phyloP scores from a whole-genome alignment of 805 yeast genomes.

The Zygosaccharomyces bailii region DNA sequence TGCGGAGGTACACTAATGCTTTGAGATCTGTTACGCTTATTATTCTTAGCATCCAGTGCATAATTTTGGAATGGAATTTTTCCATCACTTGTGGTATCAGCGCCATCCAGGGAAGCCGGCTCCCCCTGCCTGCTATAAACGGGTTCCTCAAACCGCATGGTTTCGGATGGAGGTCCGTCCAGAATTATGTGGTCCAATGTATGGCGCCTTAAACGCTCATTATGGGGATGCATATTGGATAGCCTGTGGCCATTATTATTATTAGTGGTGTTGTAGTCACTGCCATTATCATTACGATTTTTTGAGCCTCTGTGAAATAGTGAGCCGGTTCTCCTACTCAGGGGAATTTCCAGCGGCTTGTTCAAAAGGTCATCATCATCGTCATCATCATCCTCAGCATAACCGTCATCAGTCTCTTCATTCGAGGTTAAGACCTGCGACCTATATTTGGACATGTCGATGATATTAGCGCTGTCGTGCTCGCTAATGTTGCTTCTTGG shows the following conservation, averaged over 20 bases:
- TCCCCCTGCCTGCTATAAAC: slow-evolving; percentile 1
- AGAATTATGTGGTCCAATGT: slow-evolving; percentile 12
- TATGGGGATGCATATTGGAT: neutral
- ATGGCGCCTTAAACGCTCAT: slow-evolving; percentile 5
- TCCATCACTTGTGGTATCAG: neutral
- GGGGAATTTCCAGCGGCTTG: slow-evolving; percentile 30
- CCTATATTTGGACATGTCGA: slow-evolving; percentile 14
- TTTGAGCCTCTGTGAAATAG: slow-evolving; percentile 18
- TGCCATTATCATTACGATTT: neutral
- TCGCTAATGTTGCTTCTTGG: slow-evolving; percentile 10
- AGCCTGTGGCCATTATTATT: slow-evolving; percentile 1
- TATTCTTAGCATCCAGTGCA: neutral
- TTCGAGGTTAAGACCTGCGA: slow-evolving; percentile 15
- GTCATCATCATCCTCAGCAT: slow-evolving; percentile 34
- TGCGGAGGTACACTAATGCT: slow-evolving; percentile 1
- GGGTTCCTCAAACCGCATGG: neutral
- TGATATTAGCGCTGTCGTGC: slow-evolving; percentile 14
- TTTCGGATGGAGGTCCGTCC: slow-evolving; percentile 1
- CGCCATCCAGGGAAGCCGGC: slow-evolving; percentile 4
- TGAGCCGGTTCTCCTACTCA: slow-evolving; percentile 20
- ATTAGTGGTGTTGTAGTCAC: neutral
- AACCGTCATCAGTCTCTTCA: slow-evolving; percentile 32
- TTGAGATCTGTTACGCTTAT: slow-evolving; percentile 1
- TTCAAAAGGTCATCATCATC: slow-evolving; percentile 18
- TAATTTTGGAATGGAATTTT: slow-evolving; percentile 1